phyloP scores from a whole-genome alignment of 2,329 filamentous ascomycete species.

The Stagonosporopsis rhizophila region DNA sequence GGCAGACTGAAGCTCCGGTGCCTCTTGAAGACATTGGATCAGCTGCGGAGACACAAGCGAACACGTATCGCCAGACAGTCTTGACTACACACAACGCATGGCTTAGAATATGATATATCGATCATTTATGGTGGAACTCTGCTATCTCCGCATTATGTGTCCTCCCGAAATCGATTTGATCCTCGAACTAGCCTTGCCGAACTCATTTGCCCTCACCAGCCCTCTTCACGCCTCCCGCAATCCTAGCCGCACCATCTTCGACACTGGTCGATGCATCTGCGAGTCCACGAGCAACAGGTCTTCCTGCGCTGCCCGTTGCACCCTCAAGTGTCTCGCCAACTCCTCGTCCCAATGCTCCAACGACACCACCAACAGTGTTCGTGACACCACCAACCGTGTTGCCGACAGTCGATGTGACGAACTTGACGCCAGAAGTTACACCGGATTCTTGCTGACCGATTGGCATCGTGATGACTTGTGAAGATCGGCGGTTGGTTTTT shows the following conservation, averaged over 20 bases:
- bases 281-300: slow-evolving; percentile 53
- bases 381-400: slow-evolving; percentile 63
- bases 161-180: background rate
- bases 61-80: background rate
- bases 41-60: background rate
- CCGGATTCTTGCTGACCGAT: slow-evolving; percentile 52
- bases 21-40: background rate
- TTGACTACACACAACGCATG: background rate
- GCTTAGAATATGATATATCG: background rate
- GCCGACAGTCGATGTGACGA: slow-evolving; percentile 63
- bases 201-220: slow-evolving; percentile 55
- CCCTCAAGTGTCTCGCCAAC: slow-evolving; percentile 56
- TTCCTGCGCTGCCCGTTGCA: slow-evolving; percentile 53
- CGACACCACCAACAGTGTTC: slow-evolving; percentile 61
- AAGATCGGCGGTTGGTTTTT: slow-evolving; percentile 4
- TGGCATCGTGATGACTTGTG: slow-evolving; percentile 36
- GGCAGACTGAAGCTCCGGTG: background rate
- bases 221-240: slow-evolving; percentile 56
- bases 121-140: slow-evolving; percentile 6
- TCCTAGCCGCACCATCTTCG: slow-evolving; percentile 52
- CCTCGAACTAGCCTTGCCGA: background rate
- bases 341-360: slow-evolving; percentile 56
- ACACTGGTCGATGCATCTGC: slow-evolving; percentile 54
- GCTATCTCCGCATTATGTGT: background rate
- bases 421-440: slow-evolving; percentile 60